phyloP scores from a whole-genome alignment of 2,329 filamentous ascomycete genomes.

The Penicillium sp. region DNA sequence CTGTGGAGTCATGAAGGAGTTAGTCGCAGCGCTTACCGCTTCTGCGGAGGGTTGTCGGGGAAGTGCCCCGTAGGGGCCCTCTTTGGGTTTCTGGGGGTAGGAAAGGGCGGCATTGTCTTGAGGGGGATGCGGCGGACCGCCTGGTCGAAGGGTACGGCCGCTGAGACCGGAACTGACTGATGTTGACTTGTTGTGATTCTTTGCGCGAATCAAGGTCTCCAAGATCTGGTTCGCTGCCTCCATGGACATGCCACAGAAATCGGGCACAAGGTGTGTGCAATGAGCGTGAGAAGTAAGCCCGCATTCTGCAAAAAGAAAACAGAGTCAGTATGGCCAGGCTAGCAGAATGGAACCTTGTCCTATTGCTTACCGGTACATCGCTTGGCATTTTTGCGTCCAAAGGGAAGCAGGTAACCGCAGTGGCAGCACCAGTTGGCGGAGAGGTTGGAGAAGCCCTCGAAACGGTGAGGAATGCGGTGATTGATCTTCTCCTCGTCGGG shows the following conservation, averaged over 20 bases:
- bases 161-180: conserved; percentile 53
- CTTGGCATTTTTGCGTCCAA: conserved; percentile 90
- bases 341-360: neutral
- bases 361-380: conserved; percentile 70
- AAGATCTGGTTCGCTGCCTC: conserved; percentile 90
- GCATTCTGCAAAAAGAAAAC: conserved; percentile 60
- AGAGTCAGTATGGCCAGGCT: conserved; percentile 6
- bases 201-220: conserved; percentile 75
- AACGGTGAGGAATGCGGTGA: conserved; percentile 95
- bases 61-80: conserved; percentile 34
- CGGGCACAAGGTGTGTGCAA: conserved; percentile 91
- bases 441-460: conserved; percentile 94
- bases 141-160: conserved; percentile 61
- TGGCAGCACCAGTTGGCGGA: conserved; percentile 99
- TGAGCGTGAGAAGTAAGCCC: conserved; percentile 82
- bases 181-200: conserved; percentile 60
- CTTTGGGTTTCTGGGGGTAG: conserved; percentile 34
- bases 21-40: conserved; percentile 41
- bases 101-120: conserved; percentile 36
- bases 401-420: conserved; percentile 90
- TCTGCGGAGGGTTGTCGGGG: conserved; percentile 37
- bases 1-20: conserved; percentile 44
- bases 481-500: conserved; percentile 99
- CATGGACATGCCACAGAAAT: conserved; percentile 99
- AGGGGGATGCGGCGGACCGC: conserved; percentile 42